phyloP scores from a whole-genome alignment of 106 monocot genomes.

The Allium fistulosum region DNA sequence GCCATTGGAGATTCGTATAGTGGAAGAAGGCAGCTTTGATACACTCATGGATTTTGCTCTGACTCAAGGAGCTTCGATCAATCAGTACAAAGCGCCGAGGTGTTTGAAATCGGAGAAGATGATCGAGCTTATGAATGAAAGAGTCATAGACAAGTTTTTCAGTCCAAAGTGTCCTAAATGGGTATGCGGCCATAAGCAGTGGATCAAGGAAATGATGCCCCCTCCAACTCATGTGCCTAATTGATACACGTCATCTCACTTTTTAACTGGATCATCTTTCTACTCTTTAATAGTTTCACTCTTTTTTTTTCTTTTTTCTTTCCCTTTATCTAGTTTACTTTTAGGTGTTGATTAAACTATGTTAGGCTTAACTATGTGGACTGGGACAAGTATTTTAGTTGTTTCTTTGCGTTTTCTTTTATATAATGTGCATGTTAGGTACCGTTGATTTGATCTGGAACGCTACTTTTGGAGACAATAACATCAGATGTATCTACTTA shows the following conservation, averaged over 20 bases:
- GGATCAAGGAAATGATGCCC: conserved; percentile 21
- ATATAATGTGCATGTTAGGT: too few species aligned
- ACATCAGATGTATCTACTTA: too few species aligned
- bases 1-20: conserved; percentile 63
- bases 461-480: too few species aligned
- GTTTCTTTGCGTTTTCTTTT: too few species aligned
- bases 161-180: conserved; percentile 82
- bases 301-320: not conserved
- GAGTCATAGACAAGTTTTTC: conserved; percentile 41
- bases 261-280: not conserved
- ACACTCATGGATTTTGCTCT: conserved; percentile 80
- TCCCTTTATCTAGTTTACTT: not conserved
- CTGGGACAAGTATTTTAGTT: too few species aligned
- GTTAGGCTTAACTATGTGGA: too few species aligned
- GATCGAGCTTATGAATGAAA: conserved; percentile 52
- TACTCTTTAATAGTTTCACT: not conserved
- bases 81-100: conserved; percentile 91
- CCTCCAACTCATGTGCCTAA: not conserved
- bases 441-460: too few species aligned
- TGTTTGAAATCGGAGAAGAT: conserved; percentile 44
- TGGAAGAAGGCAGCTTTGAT: conserved; percentile 75
- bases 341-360: too few species aligned
- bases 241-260: too few species aligned
- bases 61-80: conserved; percentile 66
- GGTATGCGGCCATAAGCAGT: conserved; percentile 48